Evolutionary conservation across 495 filamentous ascomycete genomes (phyloP).

Genomic region (Bryoglossum gracile): DNA sequence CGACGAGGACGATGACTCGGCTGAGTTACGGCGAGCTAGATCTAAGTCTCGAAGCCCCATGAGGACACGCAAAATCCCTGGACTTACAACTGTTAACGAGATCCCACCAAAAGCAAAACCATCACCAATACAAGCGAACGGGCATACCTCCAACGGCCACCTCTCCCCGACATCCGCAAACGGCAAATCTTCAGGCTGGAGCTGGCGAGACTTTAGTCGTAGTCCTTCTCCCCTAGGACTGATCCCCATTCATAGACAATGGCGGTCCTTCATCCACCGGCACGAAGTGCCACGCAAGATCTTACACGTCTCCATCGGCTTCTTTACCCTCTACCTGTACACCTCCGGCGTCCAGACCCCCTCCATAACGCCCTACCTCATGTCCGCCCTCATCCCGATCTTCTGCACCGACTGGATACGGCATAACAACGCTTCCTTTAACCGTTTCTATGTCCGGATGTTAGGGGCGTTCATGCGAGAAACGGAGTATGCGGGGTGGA

Average conservation of each 20-base stretch:
- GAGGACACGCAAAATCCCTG: conserved; percentile 40
- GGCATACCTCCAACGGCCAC: conserved; percentile 53
- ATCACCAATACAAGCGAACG: conserved; percentile 25
- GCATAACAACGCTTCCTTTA: conserved; percentile 71
- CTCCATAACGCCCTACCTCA: conserved; percentile 74
- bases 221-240: conserved; percentile 87
- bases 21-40: conserved; percentile 26
- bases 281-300: conserved; percentile 72
- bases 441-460: conserved; percentile 75
- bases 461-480: conserved; percentile 94
- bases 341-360: conserved; percentile 61
- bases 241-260: conserved; percentile 84
- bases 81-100: conserved; percentile 35
- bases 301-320: conserved; percentile 91
- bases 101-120: conserved; percentile 10
- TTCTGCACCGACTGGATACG: conserved; percentile 73
- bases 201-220: conserved; percentile 75
- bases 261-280: conserved; percentile 63
- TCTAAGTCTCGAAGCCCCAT: conserved; percentile 46
- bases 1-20: conserved; percentile 35
- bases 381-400: conserved; percentile 82
- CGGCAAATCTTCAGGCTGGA: conserved; percentile 36
- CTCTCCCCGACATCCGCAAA: conserved; percentile 56
- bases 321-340: conserved; percentile 81
- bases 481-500: conserved; percentile 84